Conservation (phyloP, 768 basidiomycete species). For the Lactarius deliciosus region DNA sequence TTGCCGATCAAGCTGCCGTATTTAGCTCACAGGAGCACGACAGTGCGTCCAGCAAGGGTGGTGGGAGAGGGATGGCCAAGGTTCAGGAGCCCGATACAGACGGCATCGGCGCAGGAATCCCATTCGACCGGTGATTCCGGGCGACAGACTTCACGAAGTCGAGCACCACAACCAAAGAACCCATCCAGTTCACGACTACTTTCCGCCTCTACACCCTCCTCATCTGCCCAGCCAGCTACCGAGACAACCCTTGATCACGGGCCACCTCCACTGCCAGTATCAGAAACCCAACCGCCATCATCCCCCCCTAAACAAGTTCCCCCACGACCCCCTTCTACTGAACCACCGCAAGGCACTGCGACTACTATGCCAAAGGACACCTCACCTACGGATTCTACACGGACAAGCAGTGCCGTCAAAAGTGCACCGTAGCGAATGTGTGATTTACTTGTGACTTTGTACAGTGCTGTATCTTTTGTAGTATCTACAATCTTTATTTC, state of each 20-base stretch:
- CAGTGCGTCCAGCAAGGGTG: conserved; percentile 24
- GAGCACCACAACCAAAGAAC: background rate
- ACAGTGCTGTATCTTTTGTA: conserved; percentile 28
- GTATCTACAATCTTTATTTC: conserved; percentile 24
- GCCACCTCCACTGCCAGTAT: conserved; percentile 1
- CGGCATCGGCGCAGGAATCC: background rate
- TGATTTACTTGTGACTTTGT: conserved; percentile 1
- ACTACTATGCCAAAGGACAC: conserved; percentile 3
- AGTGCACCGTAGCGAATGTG: conserved; percentile 6
- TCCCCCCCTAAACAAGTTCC: background rate
- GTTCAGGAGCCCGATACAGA: conserved; percentile 9
- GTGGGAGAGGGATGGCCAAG: conserved; percentile 25
- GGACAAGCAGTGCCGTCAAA: conserved; percentile 11
- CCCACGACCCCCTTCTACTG: background rate
- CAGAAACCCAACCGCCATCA: conserved; percentile 3
- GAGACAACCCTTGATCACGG: conserved; percentile 2
- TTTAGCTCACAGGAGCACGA: conserved; percentile 41
- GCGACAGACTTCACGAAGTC: conserved; percentile 4
- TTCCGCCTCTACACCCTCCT: background rate
- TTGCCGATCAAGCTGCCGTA: conserved; percentile 68
- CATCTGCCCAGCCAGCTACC: background rate
- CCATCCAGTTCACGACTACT: background rate
- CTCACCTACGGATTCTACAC: background rate
- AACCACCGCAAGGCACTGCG: conserved; percentile 5
- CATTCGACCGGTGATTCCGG: conserved; percentile 2